These are phyloP conservation scores for Terana coerulea DNA, from an alignment of 768 basidiomycete genomes.

Conservation along the genomic window DNA sequence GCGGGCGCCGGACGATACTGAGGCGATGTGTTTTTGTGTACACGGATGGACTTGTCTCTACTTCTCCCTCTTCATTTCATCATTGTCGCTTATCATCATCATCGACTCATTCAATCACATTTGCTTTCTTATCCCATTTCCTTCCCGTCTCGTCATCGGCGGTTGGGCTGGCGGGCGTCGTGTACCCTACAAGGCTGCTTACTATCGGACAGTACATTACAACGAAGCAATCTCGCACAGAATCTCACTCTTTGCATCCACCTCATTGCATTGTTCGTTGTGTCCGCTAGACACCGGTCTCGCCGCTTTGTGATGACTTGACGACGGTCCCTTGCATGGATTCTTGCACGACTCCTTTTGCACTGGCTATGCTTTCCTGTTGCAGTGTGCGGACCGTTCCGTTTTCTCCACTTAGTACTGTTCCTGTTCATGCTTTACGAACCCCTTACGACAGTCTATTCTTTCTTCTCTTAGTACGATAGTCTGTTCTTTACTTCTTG, in stretches of 20 bases:
- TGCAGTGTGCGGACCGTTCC: no score
- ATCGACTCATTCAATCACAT: not conserved
- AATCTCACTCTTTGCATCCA: not conserved
- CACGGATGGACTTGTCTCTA: conserved; percentile 12
- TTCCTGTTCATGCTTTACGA: no score
- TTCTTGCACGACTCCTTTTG: no score
- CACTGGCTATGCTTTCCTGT: no score
- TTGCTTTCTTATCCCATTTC: not conserved
- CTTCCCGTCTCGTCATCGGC: not conserved
- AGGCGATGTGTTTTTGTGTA: not conserved
- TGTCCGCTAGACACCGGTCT: no score
- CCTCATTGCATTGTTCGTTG: no score
- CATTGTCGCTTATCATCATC: not conserved
- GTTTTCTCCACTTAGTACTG: no score
- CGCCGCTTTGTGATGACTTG: no score
- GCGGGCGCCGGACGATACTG: conserved; percentile 13
- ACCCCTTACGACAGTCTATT: no score
- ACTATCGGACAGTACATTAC: conserved; percentile 5
- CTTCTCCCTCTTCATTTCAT: not conserved
- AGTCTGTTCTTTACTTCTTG: no score
- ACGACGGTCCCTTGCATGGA: no score
- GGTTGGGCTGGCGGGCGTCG: conserved; percentile 6
- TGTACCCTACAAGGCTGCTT: not conserved
- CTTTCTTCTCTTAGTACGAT: no score
- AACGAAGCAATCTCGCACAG: not conserved